Percentiles rank a stretch among this genome's conserved stretches.
Evolutionary conservation across 306 rosid species (phyloP).

Genomic region (Dryas drummondii): DNA sequence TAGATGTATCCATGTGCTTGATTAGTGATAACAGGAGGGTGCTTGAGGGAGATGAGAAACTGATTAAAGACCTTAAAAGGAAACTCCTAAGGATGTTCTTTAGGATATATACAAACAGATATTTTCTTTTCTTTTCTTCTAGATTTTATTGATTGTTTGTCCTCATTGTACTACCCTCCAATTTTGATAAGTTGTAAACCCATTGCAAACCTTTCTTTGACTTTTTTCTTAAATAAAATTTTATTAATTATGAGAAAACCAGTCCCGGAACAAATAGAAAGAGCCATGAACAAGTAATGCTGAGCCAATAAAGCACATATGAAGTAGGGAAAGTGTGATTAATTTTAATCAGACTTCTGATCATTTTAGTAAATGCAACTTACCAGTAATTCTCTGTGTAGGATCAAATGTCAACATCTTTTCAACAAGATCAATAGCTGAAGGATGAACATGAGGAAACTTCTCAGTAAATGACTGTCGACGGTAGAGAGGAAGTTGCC

Average conservation of each 20-base stretch:
- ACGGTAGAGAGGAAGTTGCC: conserved; percentile 66
- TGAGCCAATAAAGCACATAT: conserved; percentile 9
- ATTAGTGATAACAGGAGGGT: not conserved
- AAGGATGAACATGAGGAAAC: conserved; percentile 90
- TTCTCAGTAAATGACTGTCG: conserved; percentile 89
- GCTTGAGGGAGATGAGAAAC: not conserved
- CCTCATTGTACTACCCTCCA: no score
- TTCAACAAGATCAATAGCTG: conserved; percentile 95
- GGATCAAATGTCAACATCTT: conserved; percentile 97
- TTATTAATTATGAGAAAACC: not conserved
- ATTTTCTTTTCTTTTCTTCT: not conserved
- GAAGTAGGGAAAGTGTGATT: not conserved
- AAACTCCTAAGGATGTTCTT: not conserved
- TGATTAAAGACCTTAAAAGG: not conserved
- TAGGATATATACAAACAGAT: not conserved
- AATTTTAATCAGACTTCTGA: not conserved
- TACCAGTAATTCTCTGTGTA: conserved; percentile 86
- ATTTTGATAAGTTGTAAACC: not conserved
- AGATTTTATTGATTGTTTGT: not conserved
- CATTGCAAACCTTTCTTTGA: not conserved
- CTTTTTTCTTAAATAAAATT: not conserved
- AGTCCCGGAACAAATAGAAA: not conserved
- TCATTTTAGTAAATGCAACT: conserved; percentile 29
- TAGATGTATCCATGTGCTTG: not conserved
- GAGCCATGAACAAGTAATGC: conserved; percentile 11